These are phyloP conservation scores for Fragilariopsis cylindrus DNA, from an alignment of 108 stramenopile species.

Conservation along the genomic window DNA sequence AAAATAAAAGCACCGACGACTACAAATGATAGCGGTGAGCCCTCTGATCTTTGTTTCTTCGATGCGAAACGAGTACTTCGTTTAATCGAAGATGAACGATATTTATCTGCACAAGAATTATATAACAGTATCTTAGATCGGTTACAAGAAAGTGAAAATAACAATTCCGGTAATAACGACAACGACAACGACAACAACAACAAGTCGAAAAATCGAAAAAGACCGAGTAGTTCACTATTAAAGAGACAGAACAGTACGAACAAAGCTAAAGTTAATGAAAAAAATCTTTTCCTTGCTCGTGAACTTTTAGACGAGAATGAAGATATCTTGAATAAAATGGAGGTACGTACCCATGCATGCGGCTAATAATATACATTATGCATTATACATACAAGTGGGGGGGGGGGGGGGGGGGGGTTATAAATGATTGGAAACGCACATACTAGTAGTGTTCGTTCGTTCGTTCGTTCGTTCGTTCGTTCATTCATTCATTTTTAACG, in stretches of 20 bases:
- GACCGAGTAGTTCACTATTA: background rate
- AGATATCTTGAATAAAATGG: slow-evolving; percentile 26
- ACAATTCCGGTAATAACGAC: background rate
- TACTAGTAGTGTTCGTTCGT: background rate
- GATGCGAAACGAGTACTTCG: slow-evolving; percentile 59
- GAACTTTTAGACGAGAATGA: slow-evolving; percentile 16
- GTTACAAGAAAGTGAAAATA: background rate
- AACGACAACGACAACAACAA: background rate
- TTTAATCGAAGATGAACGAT: slow-evolving; percentile 72
- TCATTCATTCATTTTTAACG: background rate
- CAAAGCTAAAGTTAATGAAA: background rate
- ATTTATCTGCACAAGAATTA: slow-evolving; percentile 56
- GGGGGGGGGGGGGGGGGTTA: background rate
- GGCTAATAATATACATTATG: slow-evolving; percentile 10
- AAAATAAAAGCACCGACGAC: slow-evolving; percentile 33
- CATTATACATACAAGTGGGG: slow-evolving; percentile 6
- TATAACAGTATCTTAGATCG: slow-evolving; percentile 41
- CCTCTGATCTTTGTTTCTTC: slow-evolving; percentile 36
- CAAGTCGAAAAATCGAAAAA: background rate
- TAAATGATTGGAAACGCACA: background rate
- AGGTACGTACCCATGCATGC: slow-evolving; percentile 34
- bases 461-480: too few species aligned
- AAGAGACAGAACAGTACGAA: background rate
- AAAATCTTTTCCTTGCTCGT: background rate
- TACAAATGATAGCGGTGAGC: slow-evolving; percentile 45